A percentile compares a stretch with the other conserved stretches of the same genome.
Conservation (phyloP, 768 basidiomycete genomes). For the Lentinula sp. region DNA sequence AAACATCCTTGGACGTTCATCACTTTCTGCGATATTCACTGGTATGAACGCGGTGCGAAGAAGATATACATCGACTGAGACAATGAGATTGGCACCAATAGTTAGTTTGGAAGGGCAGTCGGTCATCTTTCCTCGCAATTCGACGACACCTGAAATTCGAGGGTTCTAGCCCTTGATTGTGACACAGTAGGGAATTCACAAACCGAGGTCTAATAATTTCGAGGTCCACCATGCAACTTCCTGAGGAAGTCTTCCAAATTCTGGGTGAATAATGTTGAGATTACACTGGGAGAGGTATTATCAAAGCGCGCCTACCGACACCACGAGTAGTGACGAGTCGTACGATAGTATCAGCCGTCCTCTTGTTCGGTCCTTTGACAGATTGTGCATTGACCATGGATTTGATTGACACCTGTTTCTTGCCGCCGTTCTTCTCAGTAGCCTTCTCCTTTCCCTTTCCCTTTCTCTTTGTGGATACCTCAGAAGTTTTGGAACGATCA, state of each 20-base stretch:
- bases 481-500: slow-evolving; percentile 16
- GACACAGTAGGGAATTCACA: slow-evolving; percentile 7
- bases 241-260: slow-evolving; percentile 73
- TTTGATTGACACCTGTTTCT: slow-evolving; percentile 62
- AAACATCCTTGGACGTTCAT: slow-evolving; percentile 38
- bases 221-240: slow-evolving; percentile 70
- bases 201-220: slow-evolving; percentile 67
- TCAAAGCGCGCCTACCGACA: slow-evolving; percentile 42
- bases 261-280: slow-evolving; percentile 25
- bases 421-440: slow-evolving; percentile 26
- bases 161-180: slow-evolving; percentile 1
- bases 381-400: slow-evolving; percentile 60
- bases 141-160: slow-evolving; percentile 45
- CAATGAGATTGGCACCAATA: slow-evolving; percentile 72
- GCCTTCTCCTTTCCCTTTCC: slow-evolving; percentile 34
- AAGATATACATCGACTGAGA: slow-evolving; percentile 71
- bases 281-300: neutral
- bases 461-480: slow-evolving; percentile 22
- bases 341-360: slow-evolving; percentile 51
- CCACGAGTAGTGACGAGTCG: slow-evolving; percentile 59
- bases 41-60: slow-evolving; percentile 62
- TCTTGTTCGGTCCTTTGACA: slow-evolving; percentile 42
- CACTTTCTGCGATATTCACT: slow-evolving; percentile 26
- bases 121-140: slow-evolving; percentile 66
- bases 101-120: slow-evolving; percentile 70